Percentiles rank a stretch among this genome's conserved stretches.
Conservation (phyloP, 805 yeast species). For the Candida golubevii region DNA sequence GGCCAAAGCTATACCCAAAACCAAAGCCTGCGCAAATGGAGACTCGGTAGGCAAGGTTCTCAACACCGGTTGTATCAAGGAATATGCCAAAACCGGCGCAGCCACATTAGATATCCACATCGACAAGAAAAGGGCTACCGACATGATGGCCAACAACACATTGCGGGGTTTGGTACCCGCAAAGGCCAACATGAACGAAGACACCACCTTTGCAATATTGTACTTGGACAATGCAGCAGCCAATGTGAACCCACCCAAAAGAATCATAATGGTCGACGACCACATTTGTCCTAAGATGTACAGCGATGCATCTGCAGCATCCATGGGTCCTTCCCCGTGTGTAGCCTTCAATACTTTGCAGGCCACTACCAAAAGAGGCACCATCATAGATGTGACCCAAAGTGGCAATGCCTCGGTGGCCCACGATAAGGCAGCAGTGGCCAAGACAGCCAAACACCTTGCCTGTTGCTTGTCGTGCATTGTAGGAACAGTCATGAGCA, state of each 20-base stretch:
- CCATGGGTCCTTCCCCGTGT: conserved; percentile 45
- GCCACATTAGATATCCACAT: conserved; percentile 98
- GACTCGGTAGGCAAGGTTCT: conserved; percentile 79
- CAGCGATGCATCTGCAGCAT: conserved; percentile 67
- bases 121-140: conserved; percentile 77
- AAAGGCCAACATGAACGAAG: conserved; percentile 72
- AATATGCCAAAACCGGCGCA: conserved; percentile 89
- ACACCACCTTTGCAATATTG: conserved; percentile 79
- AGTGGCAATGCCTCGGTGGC: conserved; percentile 93
- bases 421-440: conserved; percentile 84
- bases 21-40: conserved; percentile 74
- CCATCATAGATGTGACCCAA: conserved; percentile 78
- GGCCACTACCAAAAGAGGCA: conserved; percentile 77
- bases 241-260: conserved; percentile 89
- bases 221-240: conserved; percentile 94
- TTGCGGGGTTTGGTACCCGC: conserved; percentile 85
- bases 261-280: conserved; percentile 87
- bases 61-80: conserved; percentile 85
- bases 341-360: conserved; percentile 61
- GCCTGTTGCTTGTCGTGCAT: conserved; percentile 35
- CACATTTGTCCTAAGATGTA: conserved; percentile 86
- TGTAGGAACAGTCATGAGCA: conserved; percentile 26
- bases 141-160: conserved; percentile 76
- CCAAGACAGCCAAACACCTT: conserved; percentile 69
- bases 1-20: conserved; percentile 88